Evolutionary conservation across 805 yeast genomes (phyloP).

Genomic region (Torulaspora franciscae): DNA sequence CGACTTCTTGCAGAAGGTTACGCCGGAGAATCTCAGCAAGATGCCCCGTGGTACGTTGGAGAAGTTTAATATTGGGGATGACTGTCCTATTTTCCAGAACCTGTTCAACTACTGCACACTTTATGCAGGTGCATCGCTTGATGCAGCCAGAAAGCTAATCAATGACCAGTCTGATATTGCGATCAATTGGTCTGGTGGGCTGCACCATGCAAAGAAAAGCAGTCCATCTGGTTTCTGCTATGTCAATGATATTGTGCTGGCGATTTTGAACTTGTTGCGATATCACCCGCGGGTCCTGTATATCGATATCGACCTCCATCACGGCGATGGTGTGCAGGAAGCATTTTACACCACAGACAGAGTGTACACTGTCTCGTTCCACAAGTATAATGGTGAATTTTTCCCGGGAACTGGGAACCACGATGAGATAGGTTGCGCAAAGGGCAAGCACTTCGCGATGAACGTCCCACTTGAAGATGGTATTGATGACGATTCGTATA

Average conservation of each 20-base stretch:
- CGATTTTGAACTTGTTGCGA: constrained; percentile 71
- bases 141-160: constrained; percentile 79
- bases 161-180: constrained; percentile 86
- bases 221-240: constrained; percentile 92
- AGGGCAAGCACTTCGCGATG: constrained; percentile 76
- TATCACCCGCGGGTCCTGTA: constrained; percentile 82
- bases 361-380: constrained; percentile 87
- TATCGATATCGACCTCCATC: constrained; percentile 88
- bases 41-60: constrained; percentile 42
- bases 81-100: constrained; percentile 80
- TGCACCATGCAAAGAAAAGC: constrained; percentile 87
- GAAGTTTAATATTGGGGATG: constrained; percentile 95
- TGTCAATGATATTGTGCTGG: constrained; percentile 82
- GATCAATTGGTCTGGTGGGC: constrained; percentile 88
- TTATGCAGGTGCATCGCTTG: constrained; percentile 85
- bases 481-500: constrained; percentile 74
- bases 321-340: constrained; percentile 94
- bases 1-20: constrained; percentile 65
- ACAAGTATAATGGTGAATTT: constrained; percentile 82
- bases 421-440: constrained; percentile 77
- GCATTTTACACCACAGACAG: constrained; percentile 89
- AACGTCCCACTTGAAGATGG: constrained; percentile 90
- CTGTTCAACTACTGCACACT: constrained; percentile 70
- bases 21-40: constrained; percentile 65
- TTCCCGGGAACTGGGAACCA: constrained; percentile 92